A percentile compares a stretch with the other conserved stretches of the same genome.
phyloP scores from a whole-genome alignment of 495 filamentous ascomycete species.

The Aspergillus cavernicola region DNA sequence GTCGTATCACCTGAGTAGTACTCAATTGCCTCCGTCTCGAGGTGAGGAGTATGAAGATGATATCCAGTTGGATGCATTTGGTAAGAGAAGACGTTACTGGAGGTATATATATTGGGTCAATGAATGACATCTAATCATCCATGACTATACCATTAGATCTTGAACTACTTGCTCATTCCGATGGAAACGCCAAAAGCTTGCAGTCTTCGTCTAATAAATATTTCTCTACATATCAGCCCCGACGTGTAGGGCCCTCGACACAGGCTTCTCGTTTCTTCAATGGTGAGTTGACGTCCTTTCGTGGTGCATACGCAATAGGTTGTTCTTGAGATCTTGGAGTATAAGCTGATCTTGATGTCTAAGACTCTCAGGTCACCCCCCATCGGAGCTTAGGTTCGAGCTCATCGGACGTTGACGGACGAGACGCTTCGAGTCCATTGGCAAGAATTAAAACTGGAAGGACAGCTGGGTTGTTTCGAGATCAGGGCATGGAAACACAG shows the following conservation, averaged over 20 bases:
- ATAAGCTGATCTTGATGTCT: slow-evolving; percentile 16
- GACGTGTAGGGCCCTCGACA: background rate
- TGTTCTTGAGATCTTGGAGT: background rate
- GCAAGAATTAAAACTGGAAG: slow-evolving; percentile 19
- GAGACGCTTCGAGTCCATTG: slow-evolving; percentile 30
- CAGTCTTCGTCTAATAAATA: background rate
- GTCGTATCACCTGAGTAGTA: background rate
- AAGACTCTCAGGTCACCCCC: slow-evolving; percentile 22
- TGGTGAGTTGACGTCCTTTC: slow-evolving; percentile 20
- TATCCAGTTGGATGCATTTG: slow-evolving; percentile 46
- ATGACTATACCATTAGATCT: slow-evolving; percentile 24
- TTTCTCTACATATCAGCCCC: background rate
- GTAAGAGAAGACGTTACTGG: too few relatives aligned
- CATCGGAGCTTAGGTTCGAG: slow-evolving; percentile 25
- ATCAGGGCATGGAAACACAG: background rate
- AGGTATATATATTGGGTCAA: background rate
- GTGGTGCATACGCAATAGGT: background rate
- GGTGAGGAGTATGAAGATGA: slow-evolving; percentile 17
- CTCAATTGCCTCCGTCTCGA: background rate
- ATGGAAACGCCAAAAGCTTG: slow-evolving; percentile 1
- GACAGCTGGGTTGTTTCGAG: background rate
- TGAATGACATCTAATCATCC: background rate
- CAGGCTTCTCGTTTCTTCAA: slow-evolving; percentile 30
- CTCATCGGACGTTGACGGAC: slow-evolving; percentile 23
- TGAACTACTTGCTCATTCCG: slow-evolving; percentile 36